Evolutionary conservation across 1,284 basidiomycete species (phyloP), one percentile per base, ranked within the genome.

Genomic region (Leccinum glutinopallens): DNA sequence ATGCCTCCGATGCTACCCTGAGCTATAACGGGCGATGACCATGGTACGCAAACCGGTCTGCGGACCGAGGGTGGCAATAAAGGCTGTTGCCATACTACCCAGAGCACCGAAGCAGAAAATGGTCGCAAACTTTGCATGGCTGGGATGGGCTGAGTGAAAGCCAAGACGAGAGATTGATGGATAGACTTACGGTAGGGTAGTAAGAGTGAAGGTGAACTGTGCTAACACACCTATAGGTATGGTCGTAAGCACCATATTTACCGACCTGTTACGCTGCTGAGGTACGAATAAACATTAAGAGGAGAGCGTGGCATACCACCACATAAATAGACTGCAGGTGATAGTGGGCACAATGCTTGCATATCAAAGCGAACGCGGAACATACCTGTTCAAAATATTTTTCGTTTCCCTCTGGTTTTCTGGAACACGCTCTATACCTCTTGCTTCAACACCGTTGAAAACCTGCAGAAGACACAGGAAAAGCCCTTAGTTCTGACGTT

Each of bases 31-130:
- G 4, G 80, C 76, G 64, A 84, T 83, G 61, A 84, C 71, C 84
- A 90, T 89, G 1, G 87, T 88, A 5, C 88, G 80, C 59, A 90
- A 73, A 7, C 88, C 88, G 0, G 84, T 84, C 67, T 79, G 76
- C 1, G 87, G 87, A 0, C 88, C 88, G n/a, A 90, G 80, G 1
- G 80, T 85, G 13, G 86, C 83, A 59, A 87, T 81, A 70, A 85
- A 86, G 0, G 83, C 82, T 0, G 80, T 80, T 22, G 77, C 64
- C 58, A 79, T 60, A 8, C 75, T 75, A 5, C 82, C 82, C 5
- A 84, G 71, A 19, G 79, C 76, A 58, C 75, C 75, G 62, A 84
- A 84, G 66, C 81, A 81, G 17, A 84, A 63, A 22, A 77, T 82
- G 1, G 77, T 79, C 4, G 80, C 81, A 43, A 82, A 69, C n/a